Evolutionary conservation across 306 rosid species (phyloP).

Genomic region (Delonix regia): DNA sequence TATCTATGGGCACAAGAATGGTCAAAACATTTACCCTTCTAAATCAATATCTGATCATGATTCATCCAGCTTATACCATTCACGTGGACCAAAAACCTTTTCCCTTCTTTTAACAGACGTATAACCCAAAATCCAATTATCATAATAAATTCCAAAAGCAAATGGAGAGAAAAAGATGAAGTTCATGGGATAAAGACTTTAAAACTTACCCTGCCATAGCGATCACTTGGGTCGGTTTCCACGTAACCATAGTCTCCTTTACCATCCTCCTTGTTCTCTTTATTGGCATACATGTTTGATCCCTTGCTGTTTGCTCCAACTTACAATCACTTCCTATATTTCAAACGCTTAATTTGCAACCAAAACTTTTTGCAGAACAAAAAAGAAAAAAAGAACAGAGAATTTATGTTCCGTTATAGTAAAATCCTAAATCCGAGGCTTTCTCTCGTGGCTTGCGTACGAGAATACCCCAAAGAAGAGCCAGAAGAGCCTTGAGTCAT

Average conservation of each 20-base stretch:
- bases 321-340: conserved; percentile 30
- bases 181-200: neutral
- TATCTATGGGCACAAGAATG: neutral
- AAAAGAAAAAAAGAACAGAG: neutral
- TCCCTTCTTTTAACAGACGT: neutral
- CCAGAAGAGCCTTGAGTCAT: conserved; percentile 67
- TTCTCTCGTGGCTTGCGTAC: conserved; percentile 66
- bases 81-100: neutral
- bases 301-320: conserved; percentile 12
- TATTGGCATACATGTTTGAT: conserved; percentile 49
- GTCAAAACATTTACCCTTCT: conserved; percentile 6
- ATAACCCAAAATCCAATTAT: conserved; percentile 7
- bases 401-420: neutral
- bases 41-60: neutral
- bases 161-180: neutral
- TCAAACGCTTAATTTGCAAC: neutral
- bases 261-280: conserved; percentile 37
- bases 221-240: conserved; percentile 78
- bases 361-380: conserved; percentile 18
- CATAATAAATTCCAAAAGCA: neutral
- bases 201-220: conserved; percentile 77
- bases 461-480: conserved; percentile 65
- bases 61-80: neutral
- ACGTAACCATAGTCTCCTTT: conserved; percentile 48
- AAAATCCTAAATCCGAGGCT: conserved; percentile 57